Conservation (phyloP, 2,329 filamentous ascomycete genomes). For the Colletotrichum cereale region DNA sequence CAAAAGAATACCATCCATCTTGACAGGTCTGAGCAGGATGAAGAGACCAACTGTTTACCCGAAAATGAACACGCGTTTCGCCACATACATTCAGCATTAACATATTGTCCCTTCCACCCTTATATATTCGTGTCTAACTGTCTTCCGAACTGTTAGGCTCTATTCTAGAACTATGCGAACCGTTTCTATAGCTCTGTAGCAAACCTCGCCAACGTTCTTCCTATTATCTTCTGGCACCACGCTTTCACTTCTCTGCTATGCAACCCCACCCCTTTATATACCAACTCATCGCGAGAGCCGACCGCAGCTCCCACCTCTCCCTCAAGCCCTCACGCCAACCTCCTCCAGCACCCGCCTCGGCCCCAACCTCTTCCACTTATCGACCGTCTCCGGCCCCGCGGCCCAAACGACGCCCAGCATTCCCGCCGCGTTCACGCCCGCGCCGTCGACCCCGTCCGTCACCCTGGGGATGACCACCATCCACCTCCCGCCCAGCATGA, state of each 20-base stretch:
- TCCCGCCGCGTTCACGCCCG: constrained; percentile 58
- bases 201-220: not conserved
- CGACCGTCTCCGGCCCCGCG: constrained; percentile 33
- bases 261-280: not conserved
- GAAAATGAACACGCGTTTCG: not conserved
- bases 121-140: not conserved
- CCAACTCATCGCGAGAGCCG: too few species aligned
- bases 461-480: constrained; percentile 62
- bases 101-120: too few species aligned
- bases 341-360: constrained; percentile 51
- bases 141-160: not conserved
- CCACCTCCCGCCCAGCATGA: constrained; percentile 57
- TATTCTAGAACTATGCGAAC: not conserved
- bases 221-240: not conserved
- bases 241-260: not conserved
- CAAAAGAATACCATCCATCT: too few species aligned
- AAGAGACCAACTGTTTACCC: not conserved
- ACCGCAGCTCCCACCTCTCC: too few species aligned
- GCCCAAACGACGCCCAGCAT: constrained; percentile 61
- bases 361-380: constrained; percentile 54
- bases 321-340: constrained; percentile 48
- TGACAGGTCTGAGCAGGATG: too few species aligned
- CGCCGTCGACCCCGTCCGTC: constrained; percentile 48
- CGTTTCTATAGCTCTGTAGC: not conserved
- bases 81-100: not conserved